A percentile compares a stretch with the other conserved stretches of the same genome.
Evolutionary conservation across 73 alveolate genomes (phyloP).

Genomic region (Stentor coeruleus): DNA sequence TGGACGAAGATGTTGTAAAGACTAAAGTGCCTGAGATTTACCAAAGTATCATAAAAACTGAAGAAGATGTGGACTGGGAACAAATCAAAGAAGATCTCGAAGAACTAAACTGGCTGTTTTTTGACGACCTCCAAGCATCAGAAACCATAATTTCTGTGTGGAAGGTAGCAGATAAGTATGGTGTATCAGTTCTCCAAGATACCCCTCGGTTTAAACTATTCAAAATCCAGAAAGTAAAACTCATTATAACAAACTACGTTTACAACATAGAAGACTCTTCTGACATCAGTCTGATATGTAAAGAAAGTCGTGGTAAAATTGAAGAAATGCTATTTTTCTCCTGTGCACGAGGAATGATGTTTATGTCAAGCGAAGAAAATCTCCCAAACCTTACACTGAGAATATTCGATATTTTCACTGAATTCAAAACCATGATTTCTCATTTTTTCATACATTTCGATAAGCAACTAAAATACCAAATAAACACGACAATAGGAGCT

Average conservation of each 20-base stretch:
- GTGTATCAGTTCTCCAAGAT: neutral
- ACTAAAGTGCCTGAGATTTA: neutral
- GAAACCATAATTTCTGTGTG: neutral
- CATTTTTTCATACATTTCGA: conserved; percentile 8
- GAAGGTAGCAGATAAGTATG: conserved; percentile 11
- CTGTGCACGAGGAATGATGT: neutral
- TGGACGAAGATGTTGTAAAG: conserved; percentile 13
- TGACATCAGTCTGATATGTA: neutral
- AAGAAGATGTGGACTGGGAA: neutral
- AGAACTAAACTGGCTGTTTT: conserved; percentile 7
- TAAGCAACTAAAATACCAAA: neutral
- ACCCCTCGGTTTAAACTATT: conserved; percentile 13
- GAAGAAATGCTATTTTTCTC: neutral
- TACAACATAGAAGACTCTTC: neutral
- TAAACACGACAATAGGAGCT: neutral
- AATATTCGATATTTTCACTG: neutral
- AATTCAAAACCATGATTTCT: neutral
- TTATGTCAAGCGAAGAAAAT: neutral
- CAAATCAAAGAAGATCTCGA: conserved; percentile 8
- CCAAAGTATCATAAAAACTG: neutral
- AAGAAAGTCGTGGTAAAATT: neutral
- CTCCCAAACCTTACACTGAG: neutral
- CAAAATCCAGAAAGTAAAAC: neutral
- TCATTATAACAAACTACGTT: neutral
- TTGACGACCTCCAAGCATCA: neutral